A percentile compares a stretch with the other conserved stretches of the same genome.
phyloP scores from a whole-genome alignment of 352 stramenopile species.

The Pythium dissimile region DNA sequence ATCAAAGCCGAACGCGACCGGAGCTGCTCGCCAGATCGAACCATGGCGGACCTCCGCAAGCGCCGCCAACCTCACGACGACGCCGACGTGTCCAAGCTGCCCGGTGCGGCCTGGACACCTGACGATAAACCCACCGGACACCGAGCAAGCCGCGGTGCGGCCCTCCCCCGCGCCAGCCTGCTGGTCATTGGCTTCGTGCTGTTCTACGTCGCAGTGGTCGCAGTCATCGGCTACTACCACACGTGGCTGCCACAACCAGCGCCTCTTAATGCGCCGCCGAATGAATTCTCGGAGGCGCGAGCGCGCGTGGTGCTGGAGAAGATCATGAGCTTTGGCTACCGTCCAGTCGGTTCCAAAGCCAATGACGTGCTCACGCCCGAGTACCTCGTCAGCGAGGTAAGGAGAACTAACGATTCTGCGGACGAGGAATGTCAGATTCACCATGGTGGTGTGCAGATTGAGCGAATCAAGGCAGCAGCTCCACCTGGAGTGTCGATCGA shows the following conservation, averaged over 20 bases:
- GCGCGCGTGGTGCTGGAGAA: slow-evolving; percentile 54
- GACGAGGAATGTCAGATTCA: slow-evolving; percentile 2
- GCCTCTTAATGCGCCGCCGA: slow-evolving; percentile 27
- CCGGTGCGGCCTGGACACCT: background rate
- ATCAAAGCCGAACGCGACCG: no score
- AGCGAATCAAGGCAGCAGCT: slow-evolving; percentile 41
- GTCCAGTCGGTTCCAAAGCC: slow-evolving; percentile 51
- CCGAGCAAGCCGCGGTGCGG: no score
- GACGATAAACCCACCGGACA: no score
- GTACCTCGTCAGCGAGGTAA: slow-evolving; percentile 54
- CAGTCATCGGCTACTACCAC: slow-evolving; percentile 38
- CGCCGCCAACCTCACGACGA: slow-evolving; percentile 4
- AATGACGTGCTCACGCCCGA: slow-evolving; percentile 64
- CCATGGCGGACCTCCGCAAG: slow-evolving; percentile 15
- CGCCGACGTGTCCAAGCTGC: background rate
- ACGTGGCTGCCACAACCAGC: slow-evolving; percentile 52
- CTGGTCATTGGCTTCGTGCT: slow-evolving; percentile 38
- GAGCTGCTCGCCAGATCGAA: background rate
- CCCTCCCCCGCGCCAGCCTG: slow-evolving; percentile 13
- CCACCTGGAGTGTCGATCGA: slow-evolving; percentile 37
- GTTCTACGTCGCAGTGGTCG: slow-evolving; percentile 41
- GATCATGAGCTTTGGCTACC: slow-evolving; percentile 74
- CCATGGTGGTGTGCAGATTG: slow-evolving; percentile 31
- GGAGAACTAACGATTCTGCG: background rate
- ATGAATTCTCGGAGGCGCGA: slow-evolving; percentile 48